phyloP scores from a whole-genome alignment of 176 grass and related monocot species.

The Zizania latifolia region DNA sequence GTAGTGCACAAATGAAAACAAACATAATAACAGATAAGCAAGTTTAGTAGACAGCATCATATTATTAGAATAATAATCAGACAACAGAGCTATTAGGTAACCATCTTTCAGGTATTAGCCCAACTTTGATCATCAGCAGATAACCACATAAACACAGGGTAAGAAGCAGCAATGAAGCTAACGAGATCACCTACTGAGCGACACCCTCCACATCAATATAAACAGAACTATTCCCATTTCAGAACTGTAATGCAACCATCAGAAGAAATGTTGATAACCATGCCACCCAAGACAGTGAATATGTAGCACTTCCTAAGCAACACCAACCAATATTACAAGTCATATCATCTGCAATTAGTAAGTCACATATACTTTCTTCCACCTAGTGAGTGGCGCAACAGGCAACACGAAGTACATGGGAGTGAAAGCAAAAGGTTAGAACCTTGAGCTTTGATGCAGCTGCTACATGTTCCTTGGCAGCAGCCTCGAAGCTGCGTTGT shows the following conservation, averaged over 20 bases:
- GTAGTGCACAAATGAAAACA: background rate
- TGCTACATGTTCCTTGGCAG: conserved; percentile 57
- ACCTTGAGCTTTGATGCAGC: conserved; percentile 58
- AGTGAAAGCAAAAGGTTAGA: background rate
- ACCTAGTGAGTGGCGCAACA: background rate
- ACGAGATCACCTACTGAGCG: background rate
- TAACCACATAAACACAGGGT: too few relatives aligned
- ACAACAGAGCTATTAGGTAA: background rate
- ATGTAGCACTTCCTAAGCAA: background rate
- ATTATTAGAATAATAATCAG: too few relatives aligned
- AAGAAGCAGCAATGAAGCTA: background rate
- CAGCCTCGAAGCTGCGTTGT: conserved; percentile 53
- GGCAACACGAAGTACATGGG: background rate
- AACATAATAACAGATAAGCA: background rate
- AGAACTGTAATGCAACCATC: background rate
- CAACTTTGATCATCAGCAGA: background rate
- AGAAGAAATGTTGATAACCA: background rate
- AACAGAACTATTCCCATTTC: background rate
- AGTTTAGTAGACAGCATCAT: too few relatives aligned
- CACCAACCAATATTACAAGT: background rate
- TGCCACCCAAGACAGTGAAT: background rate
- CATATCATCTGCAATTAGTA: background rate
- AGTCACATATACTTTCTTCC: background rate
- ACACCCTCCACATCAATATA: background rate
- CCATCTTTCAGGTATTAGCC: background rate